phyloP scores from a whole-genome alignment of 345 rosid species.

The Euclidium syriacum region DNA sequence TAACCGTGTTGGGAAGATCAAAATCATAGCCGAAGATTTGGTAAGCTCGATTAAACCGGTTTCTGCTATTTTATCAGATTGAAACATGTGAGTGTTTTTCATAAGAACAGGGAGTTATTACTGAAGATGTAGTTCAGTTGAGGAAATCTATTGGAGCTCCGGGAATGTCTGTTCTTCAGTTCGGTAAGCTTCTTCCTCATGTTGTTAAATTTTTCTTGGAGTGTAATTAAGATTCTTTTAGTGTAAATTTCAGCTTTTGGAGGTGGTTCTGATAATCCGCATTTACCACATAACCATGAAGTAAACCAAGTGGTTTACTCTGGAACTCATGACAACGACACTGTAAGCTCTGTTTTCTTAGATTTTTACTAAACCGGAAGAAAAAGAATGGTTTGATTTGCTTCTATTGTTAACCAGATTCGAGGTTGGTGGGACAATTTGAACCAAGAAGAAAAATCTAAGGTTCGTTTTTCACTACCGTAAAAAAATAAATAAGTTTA shows the following conservation, averaged over 20 bases:
- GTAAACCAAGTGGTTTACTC: conserved; percentile 87
- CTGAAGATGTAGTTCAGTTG: conserved; percentile 81
- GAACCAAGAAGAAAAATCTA: conserved; percentile 54
- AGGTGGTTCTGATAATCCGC: conserved; percentile 75
- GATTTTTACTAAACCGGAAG: neutral
- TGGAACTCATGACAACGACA: conserved; percentile 98
- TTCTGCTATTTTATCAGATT: neutral
- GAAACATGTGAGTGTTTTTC: conserved; percentile 1
- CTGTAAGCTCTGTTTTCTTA: conserved; percentile 38
- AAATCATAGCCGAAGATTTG: conserved; percentile 91
- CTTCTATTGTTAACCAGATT: conserved; percentile 40
- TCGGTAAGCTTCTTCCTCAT: conserved; percentile 47
- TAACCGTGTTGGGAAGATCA: conserved; percentile 60
- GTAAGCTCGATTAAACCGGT: conserved; percentile 47
- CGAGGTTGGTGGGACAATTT: conserved; percentile 82
- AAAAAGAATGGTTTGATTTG: neutral
- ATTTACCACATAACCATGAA: conserved; percentile 93
- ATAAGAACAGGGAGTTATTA: conserved; percentile 79
- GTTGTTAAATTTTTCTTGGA: neutral
- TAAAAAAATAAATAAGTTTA: neutral
- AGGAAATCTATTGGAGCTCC: conserved; percentile 93
- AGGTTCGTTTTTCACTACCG: conserved; percentile 33
- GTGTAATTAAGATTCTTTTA: neutral
- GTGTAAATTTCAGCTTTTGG: conserved; percentile 58
- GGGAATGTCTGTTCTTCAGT: conserved; percentile 98